A percentile compares a stretch with the other conserved stretches of the same genome.
Conservation (phyloP, 306 rosid genomes). For the barrel medic (Medicago truncatula) region MtrunA17r5.0-ANR NC_053049.1:27252001-27252500, state of each 20-base stretch:
- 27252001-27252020: no score
- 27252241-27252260: constrained; percentile 42
- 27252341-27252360: constrained; percentile 52
- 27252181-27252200: background rate
- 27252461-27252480: no score
- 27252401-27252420: constrained; percentile 50
- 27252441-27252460: background rate
- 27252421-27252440: constrained; percentile 22
- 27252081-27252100: no score
- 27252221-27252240: constrained; percentile 44
- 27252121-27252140: no score
- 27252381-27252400: no score
- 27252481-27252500: no score
- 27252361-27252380: constrained; percentile 44
- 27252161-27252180: no score
- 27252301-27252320: constrained; percentile 53
- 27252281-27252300: constrained; percentile 44
- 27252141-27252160: no score
- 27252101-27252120: no score
- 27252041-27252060: no score
- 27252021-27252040: no score
- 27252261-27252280: constrained; percentile 48
- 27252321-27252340: constrained; percentile 38
- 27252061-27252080: no score
- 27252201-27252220: constrained; percentile 42